phyloP scores from a whole-genome alignment of 345 rosid species.

The Lenwebbia sp. region DNA sequence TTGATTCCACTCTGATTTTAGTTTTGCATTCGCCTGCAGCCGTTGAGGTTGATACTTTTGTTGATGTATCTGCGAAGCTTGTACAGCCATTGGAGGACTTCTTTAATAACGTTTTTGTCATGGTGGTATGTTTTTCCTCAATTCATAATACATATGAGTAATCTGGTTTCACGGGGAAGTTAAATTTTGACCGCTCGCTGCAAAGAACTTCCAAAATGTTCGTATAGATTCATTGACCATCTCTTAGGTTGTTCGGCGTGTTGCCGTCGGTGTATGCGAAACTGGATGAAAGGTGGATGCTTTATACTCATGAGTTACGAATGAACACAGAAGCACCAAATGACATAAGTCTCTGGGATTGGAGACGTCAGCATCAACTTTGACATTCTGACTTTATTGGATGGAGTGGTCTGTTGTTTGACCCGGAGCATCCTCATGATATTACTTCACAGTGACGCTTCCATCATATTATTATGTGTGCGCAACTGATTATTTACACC shows the following conservation, averaged over 20 bases:
- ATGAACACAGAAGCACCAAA: background rate
- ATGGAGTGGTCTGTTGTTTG: background rate
- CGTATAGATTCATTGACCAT: background rate
- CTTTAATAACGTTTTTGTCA: conserved; percentile 82
- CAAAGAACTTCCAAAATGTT: background rate
- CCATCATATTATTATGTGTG: background rate
- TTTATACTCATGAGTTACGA: background rate
- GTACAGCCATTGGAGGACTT: conserved; percentile 79
- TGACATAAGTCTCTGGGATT: background rate
- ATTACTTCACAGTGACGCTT: background rate
- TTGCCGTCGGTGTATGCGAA: background rate
- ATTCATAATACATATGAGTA: background rate
- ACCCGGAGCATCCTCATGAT: background rate
- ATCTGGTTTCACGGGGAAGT: background rate
- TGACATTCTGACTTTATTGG: background rate
- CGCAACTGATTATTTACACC: background rate
- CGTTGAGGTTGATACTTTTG: conserved; percentile 60
- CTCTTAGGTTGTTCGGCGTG: background rate
- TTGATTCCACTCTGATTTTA: background rate
- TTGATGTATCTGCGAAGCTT: conserved; percentile 53
- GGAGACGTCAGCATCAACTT: background rate
- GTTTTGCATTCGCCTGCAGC: conserved; percentile 24
- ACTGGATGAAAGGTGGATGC: background rate
- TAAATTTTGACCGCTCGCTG: background rate
- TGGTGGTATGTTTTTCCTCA: conserved; percentile 69